Base-by-base conservation (phyloP, 2,329 filamentous ascomycete genomes). In the Stagonosporopsis vannaccii region DNA sequence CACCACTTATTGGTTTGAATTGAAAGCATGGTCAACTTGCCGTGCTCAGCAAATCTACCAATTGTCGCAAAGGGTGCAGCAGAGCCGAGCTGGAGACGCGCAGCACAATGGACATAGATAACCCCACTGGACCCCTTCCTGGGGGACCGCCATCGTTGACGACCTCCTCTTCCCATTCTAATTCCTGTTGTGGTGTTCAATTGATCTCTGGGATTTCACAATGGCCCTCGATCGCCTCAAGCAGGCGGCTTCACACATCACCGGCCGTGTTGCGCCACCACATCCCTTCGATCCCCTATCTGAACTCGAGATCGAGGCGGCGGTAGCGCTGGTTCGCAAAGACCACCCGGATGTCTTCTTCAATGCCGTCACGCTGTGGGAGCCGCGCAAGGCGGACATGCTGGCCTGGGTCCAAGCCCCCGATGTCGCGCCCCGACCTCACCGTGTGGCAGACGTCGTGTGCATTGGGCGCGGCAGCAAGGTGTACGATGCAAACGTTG, bases 331-430 rank as follows among this genome's bases (percentile, higher is more conserved):
- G 28, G 82, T 96, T 62, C 87, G 86, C 59, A 85, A 88, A 66
- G 82, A 89, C 56, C 82, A 96, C 73, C 82, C 86, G 54, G 81
- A 88, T 44, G 82, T 96, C 56, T 87, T 87, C 75, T 97, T 93
- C 84, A 95, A 97, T 80, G 90, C 92, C 2, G 88, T 97, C 52
- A 90, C 91, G 2, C 81, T 96, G 25, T 88, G 87, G 68, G 92
- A 97, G 80, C 92, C 92, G 44, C 89, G 89, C 62, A 97, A 97
- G 81, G 86, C 84, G 41, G 87, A 92, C 67, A 92, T 96, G 90
- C 81, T 87, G 72, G 85, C 84, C 57, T 97, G 91, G 91, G 78
- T 96, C 12, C 86, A 84, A 44, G 82, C 87, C 55, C 86, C 90
- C 0, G 78, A 85, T 19, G 82, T 80, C 9, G 78, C 81, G 0